These are phyloP conservation scores for Moesziomyces sp. DNA, from an alignment of 1,284 basidiomycete species.

Conservation along the genomic window DNA sequence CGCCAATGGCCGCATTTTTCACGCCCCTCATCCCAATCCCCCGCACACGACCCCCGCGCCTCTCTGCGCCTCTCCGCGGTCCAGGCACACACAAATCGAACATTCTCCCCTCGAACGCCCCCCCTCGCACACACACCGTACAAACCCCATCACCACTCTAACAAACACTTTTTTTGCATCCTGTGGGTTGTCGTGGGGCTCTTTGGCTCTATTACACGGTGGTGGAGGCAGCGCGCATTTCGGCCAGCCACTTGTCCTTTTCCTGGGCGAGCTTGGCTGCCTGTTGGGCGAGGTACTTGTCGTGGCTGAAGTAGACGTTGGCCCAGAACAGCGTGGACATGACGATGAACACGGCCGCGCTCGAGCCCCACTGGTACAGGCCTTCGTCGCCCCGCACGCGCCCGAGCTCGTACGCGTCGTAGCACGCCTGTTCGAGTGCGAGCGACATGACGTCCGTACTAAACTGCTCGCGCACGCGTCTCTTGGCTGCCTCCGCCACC, in stretches of 20 bases:
- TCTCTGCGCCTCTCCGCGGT: too few species aligned
- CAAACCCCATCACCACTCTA: too few species aligned
- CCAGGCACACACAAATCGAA: too few species aligned
- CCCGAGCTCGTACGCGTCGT: constrained; percentile 44
- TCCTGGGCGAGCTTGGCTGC: constrained; percentile 33
- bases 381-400: constrained; percentile 49
- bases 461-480: constrained; percentile 37
- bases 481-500: constrained; percentile 20
- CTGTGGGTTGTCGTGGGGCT: too few species aligned
- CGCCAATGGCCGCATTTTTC: too few species aligned
- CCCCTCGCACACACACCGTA: too few species aligned
- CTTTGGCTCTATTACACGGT: too few species aligned
- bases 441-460: constrained; percentile 42
- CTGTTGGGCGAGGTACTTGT: constrained; percentile 37
- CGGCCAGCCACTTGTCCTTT: constrained; percentile 38
- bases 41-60: too few species aligned
- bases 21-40: too few species aligned
- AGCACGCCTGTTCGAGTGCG: constrained; percentile 42
- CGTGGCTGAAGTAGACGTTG: constrained; percentile 44
- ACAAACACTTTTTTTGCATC: too few species aligned
- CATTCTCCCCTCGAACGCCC: too few species aligned
- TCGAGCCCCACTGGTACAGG: constrained; percentile 48
- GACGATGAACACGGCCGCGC: constrained; percentile 31
- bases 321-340: constrained; percentile 42
- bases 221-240: constrained; percentile 3